Percentiles rank a stretch among this genome's conserved stretches.
phyloP scores from a whole-genome alignment of 495 filamentous ascomycete species.

The Daldinia decipiens region DNA sequence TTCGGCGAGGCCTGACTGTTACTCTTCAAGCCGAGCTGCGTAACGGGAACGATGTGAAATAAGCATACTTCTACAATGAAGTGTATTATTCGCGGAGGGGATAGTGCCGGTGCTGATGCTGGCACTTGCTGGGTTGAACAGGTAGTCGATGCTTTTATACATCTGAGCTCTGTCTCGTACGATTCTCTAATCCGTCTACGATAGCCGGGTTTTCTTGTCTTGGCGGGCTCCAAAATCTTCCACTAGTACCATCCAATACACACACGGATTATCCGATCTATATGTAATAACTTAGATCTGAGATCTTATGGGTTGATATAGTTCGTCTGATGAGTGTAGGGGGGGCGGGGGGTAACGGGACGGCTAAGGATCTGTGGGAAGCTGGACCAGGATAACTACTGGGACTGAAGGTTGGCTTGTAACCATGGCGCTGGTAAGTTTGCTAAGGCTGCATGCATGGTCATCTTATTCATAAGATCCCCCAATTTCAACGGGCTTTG shows the following conservation, averaged over 20 bases:
- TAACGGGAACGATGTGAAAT: conserved; percentile 1
- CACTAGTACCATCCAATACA: conserved; percentile 13
- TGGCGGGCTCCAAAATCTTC: conserved; percentile 29
- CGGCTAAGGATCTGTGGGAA: conserved; percentile 6
- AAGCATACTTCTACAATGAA: conserved; percentile 1
- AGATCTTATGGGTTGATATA: conserved; percentile 2
- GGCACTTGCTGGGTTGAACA: conserved; percentile 13
- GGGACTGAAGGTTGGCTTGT: conserved; percentile 14
- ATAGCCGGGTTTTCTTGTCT: conserved; percentile 30
- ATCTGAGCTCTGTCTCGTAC: conserved; percentile 31
- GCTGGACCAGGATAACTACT: conserved; percentile 12
- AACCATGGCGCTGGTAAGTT: conserved; percentile 40
- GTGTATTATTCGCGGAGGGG: conserved; percentile 1
- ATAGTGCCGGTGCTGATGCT: neutral
- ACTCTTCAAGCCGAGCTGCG: conserved; percentile 9
- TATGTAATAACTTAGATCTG: conserved; percentile 11
- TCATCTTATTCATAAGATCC: conserved; percentile 26
- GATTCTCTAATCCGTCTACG: conserved; percentile 26
- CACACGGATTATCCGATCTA: conserved; percentile 26
- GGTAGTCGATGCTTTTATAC: conserved; percentile 12
- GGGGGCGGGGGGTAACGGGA: neutral
- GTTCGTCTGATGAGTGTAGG: neutral
- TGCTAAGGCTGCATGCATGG: conserved; percentile 37
- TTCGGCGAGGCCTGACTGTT: conserved; percentile 8
- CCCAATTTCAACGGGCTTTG: conserved; percentile 24